A percentile compares a stretch with the other conserved stretches of the same genome.
Conservation (phyloP, 2,329 filamentous ascomycete species). For the Fusarium miscanthi region DNA sequence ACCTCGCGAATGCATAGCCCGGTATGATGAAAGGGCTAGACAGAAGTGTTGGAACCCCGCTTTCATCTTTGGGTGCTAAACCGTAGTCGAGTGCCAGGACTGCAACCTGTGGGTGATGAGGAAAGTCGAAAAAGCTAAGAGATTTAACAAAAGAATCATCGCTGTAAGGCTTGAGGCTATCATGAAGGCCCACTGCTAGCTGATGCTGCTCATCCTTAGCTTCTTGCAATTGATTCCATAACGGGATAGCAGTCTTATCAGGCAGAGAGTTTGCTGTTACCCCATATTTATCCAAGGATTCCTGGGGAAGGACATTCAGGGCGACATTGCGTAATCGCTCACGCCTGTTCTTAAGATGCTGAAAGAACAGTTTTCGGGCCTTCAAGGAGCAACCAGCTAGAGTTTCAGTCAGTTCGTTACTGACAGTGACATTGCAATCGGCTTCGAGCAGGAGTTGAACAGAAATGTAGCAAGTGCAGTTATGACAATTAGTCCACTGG, state of each 20-base stretch:
- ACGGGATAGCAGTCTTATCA: neutral
- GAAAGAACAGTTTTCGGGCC: neutral
- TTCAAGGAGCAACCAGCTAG: neutral
- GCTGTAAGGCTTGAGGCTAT: neutral
- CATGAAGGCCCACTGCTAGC: neutral
- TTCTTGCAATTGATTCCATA: neutral
- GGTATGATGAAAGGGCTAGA: neutral
- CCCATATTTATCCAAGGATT: neutral
- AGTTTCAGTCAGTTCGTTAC: accelerated
- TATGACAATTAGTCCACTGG: neutral
- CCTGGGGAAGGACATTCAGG: accelerated
- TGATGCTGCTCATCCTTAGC: accelerated
- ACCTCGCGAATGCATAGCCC: accelerated
- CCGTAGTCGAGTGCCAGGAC: neutral
- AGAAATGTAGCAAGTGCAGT: neutral
- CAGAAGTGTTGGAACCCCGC: neutral
- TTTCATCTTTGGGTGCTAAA: neutral
- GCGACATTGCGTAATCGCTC: neutral
- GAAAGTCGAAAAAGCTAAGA: neutral
- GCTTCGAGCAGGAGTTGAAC: neutral
- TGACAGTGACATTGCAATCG: neutral
- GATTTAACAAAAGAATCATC: accelerated
- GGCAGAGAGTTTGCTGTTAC: accelerated
- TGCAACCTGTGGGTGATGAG: neutral
- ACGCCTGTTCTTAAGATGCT: neutral